Evolutionary conservation across 2,329 filamentous ascomycete species (phyloP).

Genomic region (Trichoderma oligosporum): DNA sequence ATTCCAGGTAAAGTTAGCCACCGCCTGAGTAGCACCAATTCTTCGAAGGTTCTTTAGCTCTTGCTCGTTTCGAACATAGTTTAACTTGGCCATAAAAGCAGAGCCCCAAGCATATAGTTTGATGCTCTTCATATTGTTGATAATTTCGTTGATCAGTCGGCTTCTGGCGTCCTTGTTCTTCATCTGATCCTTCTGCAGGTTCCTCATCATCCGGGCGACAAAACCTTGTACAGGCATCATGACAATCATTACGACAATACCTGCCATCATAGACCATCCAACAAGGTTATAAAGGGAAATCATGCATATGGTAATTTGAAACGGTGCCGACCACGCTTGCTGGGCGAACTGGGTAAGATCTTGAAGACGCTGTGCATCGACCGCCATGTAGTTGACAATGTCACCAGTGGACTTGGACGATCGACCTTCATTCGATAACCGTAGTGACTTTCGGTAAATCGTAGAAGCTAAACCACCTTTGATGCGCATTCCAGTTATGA

Average conservation of each 20-base stretch:
- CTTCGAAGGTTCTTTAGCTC: conserved; percentile 94
- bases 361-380: conserved; percentile 91
- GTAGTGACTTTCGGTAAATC: conserved; percentile 89
- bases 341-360: conserved; percentile 94
- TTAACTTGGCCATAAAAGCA: conserved; percentile 96
- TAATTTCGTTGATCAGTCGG: conserved; percentile 90
- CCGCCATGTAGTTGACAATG: conserved; percentile 99
- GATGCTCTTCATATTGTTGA: conserved; percentile 99
- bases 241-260: conserved; percentile 88
- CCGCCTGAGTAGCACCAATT: conserved; percentile 88
- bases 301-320: conserved; percentile 96
- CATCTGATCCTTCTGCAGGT: conserved; percentile 93
- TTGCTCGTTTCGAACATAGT: conserved; percentile 90
- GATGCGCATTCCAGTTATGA: conserved; percentile 94
- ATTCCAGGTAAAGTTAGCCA: conserved; percentile 97
- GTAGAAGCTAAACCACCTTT: conserved; percentile 85
- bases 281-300: conserved; percentile 92
- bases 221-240: conserved; percentile 97
- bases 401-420: conserved; percentile 88
- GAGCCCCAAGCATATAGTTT: conserved; percentile 97
- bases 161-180: conserved; percentile 97
- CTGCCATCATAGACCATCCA: conserved; percentile 91
- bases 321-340: conserved; percentile 93
- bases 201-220: conserved; percentile 91
- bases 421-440: conserved; percentile 88